Evolutionary conservation across 495 filamentous ascomycete genomes (phyloP), one percentile per base, ranked within the genome.

Genomic region (Mytilinidion resinicola): DNA sequence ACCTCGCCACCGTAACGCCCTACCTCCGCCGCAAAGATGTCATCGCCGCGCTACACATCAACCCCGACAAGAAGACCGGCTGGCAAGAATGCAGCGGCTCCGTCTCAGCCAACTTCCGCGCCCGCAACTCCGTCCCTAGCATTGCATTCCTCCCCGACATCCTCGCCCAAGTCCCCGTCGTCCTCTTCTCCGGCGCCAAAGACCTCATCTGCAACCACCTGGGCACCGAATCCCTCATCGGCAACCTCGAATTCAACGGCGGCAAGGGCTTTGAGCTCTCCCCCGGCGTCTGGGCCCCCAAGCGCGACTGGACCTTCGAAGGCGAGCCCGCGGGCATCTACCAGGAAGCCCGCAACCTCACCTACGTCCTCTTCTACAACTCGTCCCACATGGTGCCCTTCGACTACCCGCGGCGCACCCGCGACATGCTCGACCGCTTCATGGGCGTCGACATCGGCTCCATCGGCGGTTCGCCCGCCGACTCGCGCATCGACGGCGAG

Each of bases 131-230:
- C 4, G 74, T 74, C 46, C 90, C 93, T 0, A 78, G 89, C 10
- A 77, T 92, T 59, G 71, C 82, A 14, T 70, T 96, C 14, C 80
- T 98, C 1, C 92, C 93, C 0, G 83, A 79, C 9, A 69, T 98
- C 33, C 77, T 97, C 7, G 79, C 85, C 65, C 78, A 89, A 42
- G 71, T 97, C 19, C 85, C 85, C 14, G 77, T 93, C 17, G 68
- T 95, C 1, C 82, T 98, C 20, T 98, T 97, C 77, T 95, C 90
- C 17, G 93, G 93, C 56, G 88, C 93, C 61, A 81, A 92, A 66
- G 93, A 98, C 68, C 74, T 96, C 9, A 97, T 98, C 61, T 98
- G 93, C 78, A 98, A 97, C 70, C 91, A 98, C 70, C 76, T 97
- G 15, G 93, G 93, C 48, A 98, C 93, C 1, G 93, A 98, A 68